phyloP scores from a whole-genome alignment of 768 basidiomycete genomes.

The Pleurotus ostreatus region DNA sequence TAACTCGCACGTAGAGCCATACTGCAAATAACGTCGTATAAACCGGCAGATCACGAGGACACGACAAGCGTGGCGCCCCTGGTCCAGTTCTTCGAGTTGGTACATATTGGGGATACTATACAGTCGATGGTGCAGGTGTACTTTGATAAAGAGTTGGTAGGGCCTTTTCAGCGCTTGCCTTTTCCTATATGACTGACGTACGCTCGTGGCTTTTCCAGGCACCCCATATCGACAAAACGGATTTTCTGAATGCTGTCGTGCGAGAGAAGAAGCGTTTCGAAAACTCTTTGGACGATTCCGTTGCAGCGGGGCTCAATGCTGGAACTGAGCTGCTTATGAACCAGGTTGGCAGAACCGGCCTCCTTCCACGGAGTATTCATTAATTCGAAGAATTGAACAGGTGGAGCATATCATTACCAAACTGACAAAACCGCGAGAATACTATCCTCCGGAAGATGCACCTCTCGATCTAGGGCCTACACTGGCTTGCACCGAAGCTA shows the following conservation, averaged over 20 bases:
- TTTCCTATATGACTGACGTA: not conserved
- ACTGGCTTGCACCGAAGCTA: conserved; percentile 83
- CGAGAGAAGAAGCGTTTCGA: conserved; percentile 98
- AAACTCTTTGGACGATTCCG: conserved; percentile 86
- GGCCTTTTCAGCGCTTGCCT: conserved; percentile 19
- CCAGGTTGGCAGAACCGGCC: conserved; percentile 48
- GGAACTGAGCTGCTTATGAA: conserved; percentile 96
- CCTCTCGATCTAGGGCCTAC: conserved; percentile 84
- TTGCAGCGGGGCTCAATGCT: conserved; percentile 90
- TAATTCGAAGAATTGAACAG: conserved; percentile 31
- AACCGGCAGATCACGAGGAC: conserved; percentile 81
- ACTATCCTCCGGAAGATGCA: conserved; percentile 82
- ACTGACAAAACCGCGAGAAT: conserved; percentile 80
- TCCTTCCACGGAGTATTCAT: not conserved
- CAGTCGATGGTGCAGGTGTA: conserved; percentile 98
- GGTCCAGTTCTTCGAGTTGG: conserved; percentile 95
- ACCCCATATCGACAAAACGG: conserved; percentile 85
- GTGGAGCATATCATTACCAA: conserved; percentile 91
- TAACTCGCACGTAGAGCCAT: conserved; percentile 56
- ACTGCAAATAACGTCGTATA: conserved; percentile 85
- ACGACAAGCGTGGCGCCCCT: conserved; percentile 86
- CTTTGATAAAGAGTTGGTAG: conserved; percentile 91
- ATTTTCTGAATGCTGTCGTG: conserved; percentile 90
- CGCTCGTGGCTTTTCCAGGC: conserved; percentile 39
- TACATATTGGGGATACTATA: conserved; percentile 95